Evolutionary conservation across 352 stramenopile genomes (phyloP).

Genomic region (Globisporangium uncinulatum): DNA sequence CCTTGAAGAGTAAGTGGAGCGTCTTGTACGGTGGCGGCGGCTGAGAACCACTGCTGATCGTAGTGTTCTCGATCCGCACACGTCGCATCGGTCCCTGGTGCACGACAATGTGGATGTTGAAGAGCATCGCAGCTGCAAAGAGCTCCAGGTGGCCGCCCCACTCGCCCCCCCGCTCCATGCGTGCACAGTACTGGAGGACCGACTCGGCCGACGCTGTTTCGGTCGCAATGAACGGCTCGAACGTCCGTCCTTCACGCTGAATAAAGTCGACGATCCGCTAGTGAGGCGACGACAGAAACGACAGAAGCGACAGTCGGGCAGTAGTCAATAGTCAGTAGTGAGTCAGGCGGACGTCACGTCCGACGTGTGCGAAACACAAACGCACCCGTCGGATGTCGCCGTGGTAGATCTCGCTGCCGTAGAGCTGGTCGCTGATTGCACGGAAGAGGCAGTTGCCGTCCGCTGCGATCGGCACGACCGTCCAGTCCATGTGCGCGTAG

Average conservation of each 20-base stretch:
- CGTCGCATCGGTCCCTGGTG: constrained; percentile 42
- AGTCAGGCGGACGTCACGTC: too few relatives aligned
- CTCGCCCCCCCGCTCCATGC: constrained; percentile 40
- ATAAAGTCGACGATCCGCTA: constrained; percentile 41
- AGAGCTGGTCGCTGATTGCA: constrained; percentile 54
- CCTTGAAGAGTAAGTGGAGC: constrained; percentile 42
- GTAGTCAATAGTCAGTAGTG: neutral
- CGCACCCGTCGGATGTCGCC: constrained; percentile 26
- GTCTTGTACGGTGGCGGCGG: constrained; percentile 19
- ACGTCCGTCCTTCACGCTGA: constrained; percentile 24
- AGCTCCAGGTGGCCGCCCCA: constrained; percentile 63
- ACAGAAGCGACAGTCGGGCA: neutral
- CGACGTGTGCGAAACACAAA: neutral
- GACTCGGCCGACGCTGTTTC: constrained; percentile 11
- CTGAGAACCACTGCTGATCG: constrained; percentile 12
- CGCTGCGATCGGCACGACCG: constrained; percentile 19
- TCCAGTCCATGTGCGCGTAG: constrained; percentile 30
- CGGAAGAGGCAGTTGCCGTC: constrained; percentile 59
- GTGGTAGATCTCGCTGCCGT: constrained; percentile 37
- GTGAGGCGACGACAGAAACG: neutral
- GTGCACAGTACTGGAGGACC: constrained; percentile 30
- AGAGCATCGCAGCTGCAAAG: constrained; percentile 47
- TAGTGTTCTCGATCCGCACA: constrained; percentile 36
- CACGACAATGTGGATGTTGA: constrained; percentile 56
- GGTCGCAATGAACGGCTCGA: constrained; percentile 34